These are phyloP conservation scores for Candida caryicola DNA, from an alignment of 805 yeast genomes.

Conservation along the genomic window DNA sequence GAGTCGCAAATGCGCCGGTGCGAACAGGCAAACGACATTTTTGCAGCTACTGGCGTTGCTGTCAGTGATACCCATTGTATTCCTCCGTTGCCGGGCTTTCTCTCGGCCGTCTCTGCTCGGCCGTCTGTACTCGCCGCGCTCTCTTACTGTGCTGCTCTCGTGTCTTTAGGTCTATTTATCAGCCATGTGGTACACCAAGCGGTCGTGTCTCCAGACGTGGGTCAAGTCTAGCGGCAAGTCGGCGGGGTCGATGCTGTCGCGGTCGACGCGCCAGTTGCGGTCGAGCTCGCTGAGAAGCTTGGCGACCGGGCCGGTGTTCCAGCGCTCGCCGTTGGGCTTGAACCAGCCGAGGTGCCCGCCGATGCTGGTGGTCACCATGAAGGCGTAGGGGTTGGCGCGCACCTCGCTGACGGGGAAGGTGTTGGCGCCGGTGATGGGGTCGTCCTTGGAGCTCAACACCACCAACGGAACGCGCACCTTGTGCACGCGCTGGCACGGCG, in stretches of 20 bases:
- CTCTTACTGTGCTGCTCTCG: too few relatives aligned
- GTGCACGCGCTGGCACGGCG: conserved; percentile 55
- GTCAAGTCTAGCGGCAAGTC: conserved; percentile 29
- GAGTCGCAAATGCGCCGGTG: too few relatives aligned
- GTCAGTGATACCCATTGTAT: too few relatives aligned
- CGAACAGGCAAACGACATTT: too few relatives aligned
- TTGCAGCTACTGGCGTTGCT: too few relatives aligned
- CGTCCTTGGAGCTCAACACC: conserved; percentile 61
- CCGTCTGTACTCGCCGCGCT: too few relatives aligned
- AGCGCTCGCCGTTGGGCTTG: conserved; percentile 27
- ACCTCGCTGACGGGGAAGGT: conserved; percentile 52
- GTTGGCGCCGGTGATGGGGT: conserved; percentile 58
- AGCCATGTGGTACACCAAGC: conserved; percentile 15
- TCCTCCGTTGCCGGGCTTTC: too few relatives aligned
- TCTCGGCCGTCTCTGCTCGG: too few relatives aligned
- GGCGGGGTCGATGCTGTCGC: conserved; percentile 9
- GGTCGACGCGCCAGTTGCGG: conserved; percentile 22
- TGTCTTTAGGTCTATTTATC: not conserved
- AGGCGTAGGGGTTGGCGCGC: conserved; percentile 53
- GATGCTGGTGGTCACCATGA: conserved; percentile 54
- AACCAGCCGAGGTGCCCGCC: conserved; percentile 73
- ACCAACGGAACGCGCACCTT: conserved; percentile 60
- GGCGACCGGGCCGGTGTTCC: conserved; percentile 40
- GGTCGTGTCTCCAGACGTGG: conserved; percentile 34
- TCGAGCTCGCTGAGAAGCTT: conserved; percentile 32